phyloP scores from a whole-genome alignment of 2,329 filamentous ascomycete species.

The Arthrobotrys entomopaga region DNA sequence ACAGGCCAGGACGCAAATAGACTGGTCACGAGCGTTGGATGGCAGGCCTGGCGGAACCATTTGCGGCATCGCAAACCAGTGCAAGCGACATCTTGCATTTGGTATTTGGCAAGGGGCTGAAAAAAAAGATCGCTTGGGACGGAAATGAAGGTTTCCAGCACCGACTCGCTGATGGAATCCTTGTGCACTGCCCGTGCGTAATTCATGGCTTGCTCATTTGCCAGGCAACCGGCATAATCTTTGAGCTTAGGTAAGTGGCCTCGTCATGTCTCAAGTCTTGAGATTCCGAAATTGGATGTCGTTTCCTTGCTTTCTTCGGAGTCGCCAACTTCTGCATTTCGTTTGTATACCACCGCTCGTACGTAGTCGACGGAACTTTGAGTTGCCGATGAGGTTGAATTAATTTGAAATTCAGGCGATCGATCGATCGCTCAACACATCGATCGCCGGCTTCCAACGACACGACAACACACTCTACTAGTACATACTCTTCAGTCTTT shows the following conservation, averaged over 20 bases:
- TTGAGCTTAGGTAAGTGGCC: conserved; percentile 37
- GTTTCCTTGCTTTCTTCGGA: not conserved
- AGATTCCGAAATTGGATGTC: conserved; percentile 31
- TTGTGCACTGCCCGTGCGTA: not conserved
- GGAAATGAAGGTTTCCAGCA: conserved; percentile 3
- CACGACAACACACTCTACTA: no score
- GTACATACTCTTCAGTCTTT: no score
- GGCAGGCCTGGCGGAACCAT: conserved; percentile 38
- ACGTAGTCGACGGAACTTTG: no score
- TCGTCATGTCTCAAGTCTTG: conserved; percentile 2
- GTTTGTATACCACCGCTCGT: no score
- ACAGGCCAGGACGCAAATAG: not conserved
- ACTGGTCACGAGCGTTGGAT: conserved; percentile 40
- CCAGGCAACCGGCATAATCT: conserved; percentile 28
- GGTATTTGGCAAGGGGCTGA: not conserved
- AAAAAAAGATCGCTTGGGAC: not conserved
- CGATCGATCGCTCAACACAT: no score
- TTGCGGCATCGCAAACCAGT: conserved; percentile 27
- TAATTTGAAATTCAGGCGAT: no score
- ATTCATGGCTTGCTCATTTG: not conserved
- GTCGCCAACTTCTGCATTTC: no score
- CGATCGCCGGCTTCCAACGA: no score
- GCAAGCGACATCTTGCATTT: conserved; percentile 13
- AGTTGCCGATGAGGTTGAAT: no score
- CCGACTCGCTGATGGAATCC: conserved; percentile 9